phyloP scores from a whole-genome alignment of 1,284 basidiomycete species.

The Cutaneotrichosporon curvatum region DNA sequence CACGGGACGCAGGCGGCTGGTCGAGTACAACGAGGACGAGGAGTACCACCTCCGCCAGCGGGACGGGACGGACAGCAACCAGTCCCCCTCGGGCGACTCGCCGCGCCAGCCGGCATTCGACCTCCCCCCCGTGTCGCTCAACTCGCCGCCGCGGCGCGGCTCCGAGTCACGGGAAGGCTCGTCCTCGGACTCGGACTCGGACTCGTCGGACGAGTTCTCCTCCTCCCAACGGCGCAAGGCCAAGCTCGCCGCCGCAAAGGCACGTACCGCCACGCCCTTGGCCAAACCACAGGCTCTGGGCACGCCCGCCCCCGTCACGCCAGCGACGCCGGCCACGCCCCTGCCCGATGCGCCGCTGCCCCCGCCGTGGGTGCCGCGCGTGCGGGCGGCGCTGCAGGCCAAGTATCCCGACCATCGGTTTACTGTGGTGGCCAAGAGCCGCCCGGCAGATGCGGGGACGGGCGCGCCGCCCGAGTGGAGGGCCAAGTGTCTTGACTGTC shows the following conservation, averaged over 20 bases:
- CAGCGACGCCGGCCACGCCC: conserved; percentile 2
- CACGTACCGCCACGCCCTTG: conserved; percentile 4
- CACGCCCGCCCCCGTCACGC: conserved; percentile 4
- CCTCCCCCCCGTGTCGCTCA: conserved; percentile 3
- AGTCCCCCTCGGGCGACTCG: conserved; percentile 1
- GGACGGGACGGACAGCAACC: conserved; percentile 17
- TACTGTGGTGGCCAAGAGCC: conserved; percentile 57
- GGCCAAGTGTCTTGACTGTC: conserved; percentile 85
- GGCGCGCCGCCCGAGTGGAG: conserved; percentile 69
- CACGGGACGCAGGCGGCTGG: conserved; percentile 17
- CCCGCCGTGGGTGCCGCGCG: conserved; percentile 64
- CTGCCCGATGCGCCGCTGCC: conserved; percentile 31
- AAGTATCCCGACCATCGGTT: conserved; percentile 79
- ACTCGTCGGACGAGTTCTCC: conserved; percentile 16
- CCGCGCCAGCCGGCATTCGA: conserved; percentile 12
- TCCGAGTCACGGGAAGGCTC: conserved; percentile 23
- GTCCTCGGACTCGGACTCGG: conserved; percentile 18
- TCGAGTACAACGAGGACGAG: conserved; percentile 48
- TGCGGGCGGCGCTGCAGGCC: conserved; percentile 59
- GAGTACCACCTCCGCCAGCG: conserved; percentile 58
- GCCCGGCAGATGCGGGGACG: conserved; percentile 51
- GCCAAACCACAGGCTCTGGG: not conserved
- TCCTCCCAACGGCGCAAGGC: conserved; percentile 9
- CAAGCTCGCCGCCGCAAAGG: conserved; percentile 3
- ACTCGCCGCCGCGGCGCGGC: conserved; percentile 1